Base-by-base conservation (phyloP, 306 rosid genomes). In the Casuarina glauca region DNA sequence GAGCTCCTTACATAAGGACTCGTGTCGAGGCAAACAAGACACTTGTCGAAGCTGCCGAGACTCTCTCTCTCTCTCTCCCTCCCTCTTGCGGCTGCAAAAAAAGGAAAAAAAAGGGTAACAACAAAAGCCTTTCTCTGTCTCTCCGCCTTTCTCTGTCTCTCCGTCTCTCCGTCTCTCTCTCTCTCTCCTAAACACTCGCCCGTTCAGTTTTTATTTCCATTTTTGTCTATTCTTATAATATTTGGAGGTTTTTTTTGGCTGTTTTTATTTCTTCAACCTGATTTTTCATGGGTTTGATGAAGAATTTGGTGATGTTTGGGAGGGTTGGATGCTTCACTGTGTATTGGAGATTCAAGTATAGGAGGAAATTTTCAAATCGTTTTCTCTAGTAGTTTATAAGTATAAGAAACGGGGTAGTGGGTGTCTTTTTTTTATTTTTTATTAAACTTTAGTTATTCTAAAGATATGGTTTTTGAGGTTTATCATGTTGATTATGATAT, bases 41-140 rank as follows among this genome's bases (percentile, higher is more conserved):
- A 91, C 97, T 88, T 93, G 97, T 88, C 93, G 86, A 43, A 12
- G 70, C 74, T 78, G 13, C 73, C 58, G 70, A 54, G 43, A 53
- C 74, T 51, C 46, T 84, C 72, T 76, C 78, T 74, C 78, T 45
- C 55, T 5, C 46, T 55, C 44, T 39, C 46, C 39, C 61, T 9
- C 83, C 43, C 82, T 52, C 36, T 9, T 3, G 9, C 32, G 32
- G 45, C 43, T 43, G 54, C 46, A 4, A 69, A 54, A 35, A 39
- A 73, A 44, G 50, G 2, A 20, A 17, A 45, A 44, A 50, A 83
- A 51, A 67, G 54, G 72, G 53, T 7, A 10, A 16, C 36, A 43
- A 77, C 55, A 17, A 36, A 54, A 73, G 81, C 84, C 86, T 80
- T 68, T 67, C 82, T 72, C 73, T 15, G 9, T 70, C 32, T 46